Evolutionary conservation across 768 basidiomycete species (phyloP), one percentile per base, ranked within the genome.

Genomic region (Kwoniella newhampshirensis): DNA sequence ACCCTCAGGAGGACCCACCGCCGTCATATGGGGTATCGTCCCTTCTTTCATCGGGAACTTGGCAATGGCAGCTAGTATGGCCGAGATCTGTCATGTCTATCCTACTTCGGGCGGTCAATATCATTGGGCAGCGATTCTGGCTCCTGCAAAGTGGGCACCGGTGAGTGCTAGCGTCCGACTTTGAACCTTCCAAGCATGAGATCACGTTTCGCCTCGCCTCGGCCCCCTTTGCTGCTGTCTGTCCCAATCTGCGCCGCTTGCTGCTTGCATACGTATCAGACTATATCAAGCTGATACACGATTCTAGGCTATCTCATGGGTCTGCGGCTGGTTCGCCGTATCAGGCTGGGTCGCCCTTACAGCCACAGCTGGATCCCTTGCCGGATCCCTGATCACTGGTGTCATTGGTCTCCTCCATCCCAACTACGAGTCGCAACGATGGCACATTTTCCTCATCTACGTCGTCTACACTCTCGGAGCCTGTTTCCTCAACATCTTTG

Each of bases 391-490:
- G 15, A 66, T 68, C 52, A 67, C 66, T 25, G 64, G 68, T n/a
- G 57, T 63, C 4, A 67, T 67, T 46, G 51, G 63, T 21, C 56
- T 72, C 17, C 35, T 54, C 23, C 56, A 68, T 45, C 56, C 56
- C 5, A 50, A 65, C 46, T 74, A 68, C 49, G 62, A 62, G 28
- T 42, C 62, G 8, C 36, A 65, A 44, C 15, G 49, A 15, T 71
- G 59, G 57, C 64, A 69, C 30, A 71, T 65, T 40, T 74, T 71
- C 62, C 51, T 71, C 35, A 60, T 71, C 40, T 73, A 70, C 59
- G 37, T 70, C 27, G 68, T 37, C 11, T 71, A 68, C 64, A 63
- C 57, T 39, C 51, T 71, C 41, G 60, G 64, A 13, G 70, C 70
- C 12, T 60, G 47, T 35, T 20, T 59, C 4, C 18, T 69, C 17